Evolutionary conservation across 2,329 filamentous ascomycete species (phyloP).

Genomic region (Rhinocladiella similis): DNA sequence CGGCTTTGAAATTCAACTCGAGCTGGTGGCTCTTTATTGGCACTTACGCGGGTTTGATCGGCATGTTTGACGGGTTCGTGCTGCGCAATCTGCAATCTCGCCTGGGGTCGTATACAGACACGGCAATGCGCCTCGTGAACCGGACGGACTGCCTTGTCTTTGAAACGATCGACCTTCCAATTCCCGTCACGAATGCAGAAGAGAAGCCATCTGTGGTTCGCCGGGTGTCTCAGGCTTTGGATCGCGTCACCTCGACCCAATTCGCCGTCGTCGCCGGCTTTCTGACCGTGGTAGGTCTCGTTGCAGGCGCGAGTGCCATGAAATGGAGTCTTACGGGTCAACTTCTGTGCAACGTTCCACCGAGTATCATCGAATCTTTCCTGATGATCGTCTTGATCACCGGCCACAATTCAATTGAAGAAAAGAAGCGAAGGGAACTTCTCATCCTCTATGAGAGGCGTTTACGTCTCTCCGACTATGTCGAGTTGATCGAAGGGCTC

Average conservation of each 20-base stretch:
- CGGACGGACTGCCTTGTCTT: not conserved
- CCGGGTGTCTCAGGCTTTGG: slow-evolving; percentile 29
- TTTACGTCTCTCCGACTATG: not conserved
- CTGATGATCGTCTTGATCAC: slow-evolving; percentile 38
- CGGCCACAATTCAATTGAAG: slow-evolving; percentile 35
- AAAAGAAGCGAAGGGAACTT: not conserved
- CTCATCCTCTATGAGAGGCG: not conserved
- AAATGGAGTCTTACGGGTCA: slow-evolving; percentile 37
- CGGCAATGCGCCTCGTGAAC: slow-evolving; percentile 16
- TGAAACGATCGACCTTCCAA: slow-evolving; percentile 7
- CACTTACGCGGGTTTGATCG: slow-evolving; percentile 50
- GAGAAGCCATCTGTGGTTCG: slow-evolving; percentile 22
- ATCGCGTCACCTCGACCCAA: slow-evolving; percentile 33
- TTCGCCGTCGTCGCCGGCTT: slow-evolving; percentile 32
- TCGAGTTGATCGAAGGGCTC: not conserved
- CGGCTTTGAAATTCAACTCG: slow-evolving; percentile 36
- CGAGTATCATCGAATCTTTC: slow-evolving; percentile 39
- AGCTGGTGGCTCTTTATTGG: slow-evolving; percentile 53
- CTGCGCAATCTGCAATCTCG: slow-evolving; percentile 45
- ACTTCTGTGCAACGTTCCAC: slow-evolving; percentile 38
- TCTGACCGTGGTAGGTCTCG: slow-evolving; percentile 32
- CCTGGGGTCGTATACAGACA: slow-evolving; percentile 25
- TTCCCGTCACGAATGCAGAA: not conserved
- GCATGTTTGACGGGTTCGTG: slow-evolving; percentile 48
- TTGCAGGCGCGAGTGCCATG: slow-evolving; percentile 34